These are phyloP conservation scores for Magnusiomyces paraingens DNA, from an alignment of 1,139 yeast genomes.

Conservation along the genomic window DNA sequence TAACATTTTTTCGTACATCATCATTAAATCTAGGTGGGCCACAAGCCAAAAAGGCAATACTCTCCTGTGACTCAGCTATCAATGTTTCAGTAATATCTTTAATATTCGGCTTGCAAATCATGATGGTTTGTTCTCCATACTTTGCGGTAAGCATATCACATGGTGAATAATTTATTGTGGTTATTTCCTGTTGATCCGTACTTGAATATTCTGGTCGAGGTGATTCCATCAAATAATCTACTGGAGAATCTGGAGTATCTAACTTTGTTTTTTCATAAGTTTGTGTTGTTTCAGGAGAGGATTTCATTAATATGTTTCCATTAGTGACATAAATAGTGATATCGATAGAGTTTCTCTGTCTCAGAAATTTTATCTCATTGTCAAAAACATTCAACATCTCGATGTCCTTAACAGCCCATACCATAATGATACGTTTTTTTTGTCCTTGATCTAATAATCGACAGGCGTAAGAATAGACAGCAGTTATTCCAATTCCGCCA, in stretches of 20 bases:
- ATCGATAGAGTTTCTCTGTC: conserved; percentile 28
- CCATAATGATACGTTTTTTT: conserved; percentile 36
- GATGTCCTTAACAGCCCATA: conserved; percentile 49
- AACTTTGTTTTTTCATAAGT: background rate
- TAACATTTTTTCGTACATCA: conserved; percentile 30
- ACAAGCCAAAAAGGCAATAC: conserved; percentile 26
- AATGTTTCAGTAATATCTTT: conserved; percentile 5
- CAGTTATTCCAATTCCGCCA: conserved; percentile 68
- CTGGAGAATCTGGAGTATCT: background rate
- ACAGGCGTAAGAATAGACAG: conserved; percentile 31
- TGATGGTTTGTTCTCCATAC: too few relatives aligned
- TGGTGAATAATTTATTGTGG: background rate
- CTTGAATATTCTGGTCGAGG: too few relatives aligned
- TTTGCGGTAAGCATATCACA: too few relatives aligned
- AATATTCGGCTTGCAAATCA: conserved; percentile 4
- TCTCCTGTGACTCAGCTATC: conserved; percentile 30
- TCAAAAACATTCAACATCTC: conserved; percentile 46
- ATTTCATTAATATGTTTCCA: too few relatives aligned
- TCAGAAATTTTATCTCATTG: conserved; percentile 41
- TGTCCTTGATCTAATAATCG: conserved; percentile 15
- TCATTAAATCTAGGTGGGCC: conserved; percentile 40
- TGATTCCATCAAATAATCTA: too few relatives aligned
- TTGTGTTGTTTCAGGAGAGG: background rate
- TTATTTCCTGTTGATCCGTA: background rate
- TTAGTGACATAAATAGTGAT: conserved; percentile 32